phyloP scores from a whole-genome alignment of 768 basidiomycete species.

The Mycena filopes region DNA sequence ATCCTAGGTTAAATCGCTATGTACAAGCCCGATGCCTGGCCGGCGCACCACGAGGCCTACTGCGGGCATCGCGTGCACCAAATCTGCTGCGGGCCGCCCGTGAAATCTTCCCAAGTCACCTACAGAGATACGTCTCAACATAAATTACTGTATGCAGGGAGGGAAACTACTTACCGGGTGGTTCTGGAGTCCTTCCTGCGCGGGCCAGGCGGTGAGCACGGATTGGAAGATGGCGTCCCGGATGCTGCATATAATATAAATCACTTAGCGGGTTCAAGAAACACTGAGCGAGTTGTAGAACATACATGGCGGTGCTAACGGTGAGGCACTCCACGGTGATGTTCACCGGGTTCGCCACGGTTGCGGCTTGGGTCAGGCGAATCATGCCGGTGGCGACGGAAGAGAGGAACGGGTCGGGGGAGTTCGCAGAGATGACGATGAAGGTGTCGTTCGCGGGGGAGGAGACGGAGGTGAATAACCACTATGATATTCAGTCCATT shows the following conservation, averaged over 20 bases:
- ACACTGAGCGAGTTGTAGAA: background rate
- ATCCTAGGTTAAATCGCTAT: too few relatives aligned
- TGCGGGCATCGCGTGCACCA: too few relatives aligned
- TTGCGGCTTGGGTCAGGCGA: background rate
- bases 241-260: background rate
- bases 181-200: background rate
- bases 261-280: background rate
- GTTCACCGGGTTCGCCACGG: background rate
- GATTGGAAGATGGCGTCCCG: constrained; percentile 2
- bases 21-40: too few relatives aligned
- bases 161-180: background rate
- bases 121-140: background rate
- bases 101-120: constrained; percentile 4
- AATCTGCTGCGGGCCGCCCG: constrained; percentile 3
- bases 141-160: background rate
- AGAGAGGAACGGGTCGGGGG: background rate
- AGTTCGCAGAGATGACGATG: background rate
- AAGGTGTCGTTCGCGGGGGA: background rate
- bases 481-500: background rate
- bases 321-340: constrained; percentile 4
- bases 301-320: background rate
- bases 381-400: background rate
- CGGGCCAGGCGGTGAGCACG: background rate
- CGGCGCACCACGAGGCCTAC: too few relatives aligned
- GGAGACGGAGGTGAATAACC: background rate